Conservation (phyloP, 352 stramenopile genomes). For the Phytophthora sansomeana region DNA sequence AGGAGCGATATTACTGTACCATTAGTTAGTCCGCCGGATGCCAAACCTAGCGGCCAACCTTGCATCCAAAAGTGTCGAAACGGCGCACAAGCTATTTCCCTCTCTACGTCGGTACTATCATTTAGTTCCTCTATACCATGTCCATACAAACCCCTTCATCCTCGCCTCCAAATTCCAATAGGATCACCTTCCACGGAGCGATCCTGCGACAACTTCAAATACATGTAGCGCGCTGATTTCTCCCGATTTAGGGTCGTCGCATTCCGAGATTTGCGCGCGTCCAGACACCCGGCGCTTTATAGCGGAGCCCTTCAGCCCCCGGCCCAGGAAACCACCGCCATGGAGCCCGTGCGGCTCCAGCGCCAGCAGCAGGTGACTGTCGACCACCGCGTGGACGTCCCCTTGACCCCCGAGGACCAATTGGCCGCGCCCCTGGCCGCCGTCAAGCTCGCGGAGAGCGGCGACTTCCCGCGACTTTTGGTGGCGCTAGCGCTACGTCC, state of each 20-base stretch:
- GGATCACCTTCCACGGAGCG: background rate
- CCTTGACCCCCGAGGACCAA: constrained; percentile 27
- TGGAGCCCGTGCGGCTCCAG: constrained; percentile 39
- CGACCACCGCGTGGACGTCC: constrained; percentile 15
- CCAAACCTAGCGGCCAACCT: too few relatives aligned
- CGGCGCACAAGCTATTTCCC: background rate
- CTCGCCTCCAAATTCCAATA: background rate
- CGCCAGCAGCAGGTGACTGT: constrained; percentile 36
- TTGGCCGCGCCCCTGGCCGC: constrained; percentile 32
- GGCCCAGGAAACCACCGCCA: constrained; percentile 13
- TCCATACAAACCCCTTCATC: background rate
- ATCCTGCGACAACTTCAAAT: constrained; percentile 31
- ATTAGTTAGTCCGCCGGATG: too few relatives aligned
- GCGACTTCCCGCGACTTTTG: constrained; percentile 55
- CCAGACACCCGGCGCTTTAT: background rate
- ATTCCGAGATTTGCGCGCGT: constrained; percentile 38
- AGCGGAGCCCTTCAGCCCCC: too few relatives aligned
- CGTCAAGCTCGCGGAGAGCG: constrained; percentile 53
- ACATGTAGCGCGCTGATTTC: constrained; percentile 18
- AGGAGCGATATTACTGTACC: background rate
- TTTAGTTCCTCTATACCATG: constrained; percentile 1
- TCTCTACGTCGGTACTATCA: background rate
- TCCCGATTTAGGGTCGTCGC: constrained; percentile 10
- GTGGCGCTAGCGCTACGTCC: constrained; percentile 52
- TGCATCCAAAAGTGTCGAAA: too few relatives aligned